A percentile compares a stretch with the other conserved stretches of the same genome.
Conservation (phyloP, 139 green algal genomes). For the Ettlia oleoabundans region DNA sequence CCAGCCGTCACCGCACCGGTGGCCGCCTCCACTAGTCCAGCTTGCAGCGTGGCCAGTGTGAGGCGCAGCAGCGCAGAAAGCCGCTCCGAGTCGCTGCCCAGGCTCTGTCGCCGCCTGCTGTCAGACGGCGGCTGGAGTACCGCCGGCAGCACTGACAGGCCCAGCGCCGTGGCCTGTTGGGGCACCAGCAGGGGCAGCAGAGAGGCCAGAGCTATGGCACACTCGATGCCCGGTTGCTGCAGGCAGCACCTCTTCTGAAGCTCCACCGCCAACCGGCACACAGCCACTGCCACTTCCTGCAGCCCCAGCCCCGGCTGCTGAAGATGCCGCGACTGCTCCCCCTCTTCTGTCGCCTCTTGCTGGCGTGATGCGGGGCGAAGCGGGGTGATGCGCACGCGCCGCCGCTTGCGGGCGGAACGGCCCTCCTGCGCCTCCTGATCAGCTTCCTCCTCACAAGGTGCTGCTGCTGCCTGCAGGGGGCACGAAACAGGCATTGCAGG, state of each 20-base stretch:
- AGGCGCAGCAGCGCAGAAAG: slow-evolving; percentile 32
- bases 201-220: not conserved
- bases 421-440: not conserved
- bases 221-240: not conserved
- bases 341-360: not conserved
- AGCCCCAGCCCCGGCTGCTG: slow-evolving; percentile 5
- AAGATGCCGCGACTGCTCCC: not conserved
- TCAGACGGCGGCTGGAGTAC: slow-evolving; percentile 2
- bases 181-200: slow-evolving; percentile 3
- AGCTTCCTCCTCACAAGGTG: not conserved
- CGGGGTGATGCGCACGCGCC: slow-evolving; percentile 23
- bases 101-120: not conserved
- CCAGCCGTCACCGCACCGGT: not conserved
- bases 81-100: not conserved
- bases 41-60: slow-evolving; percentile 22
- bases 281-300: not conserved
- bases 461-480: not conserved
- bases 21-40: slow-evolving; percentile 2
- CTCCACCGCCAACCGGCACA: not conserved
- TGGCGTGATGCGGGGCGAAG: not conserved
- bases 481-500: not conserved
- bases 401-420: slow-evolving; percentile 29
- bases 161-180: not conserved
- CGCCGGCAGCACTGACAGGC: not conserved
- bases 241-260: not conserved